phyloP scores from a whole-genome alignment of 148 eudicot genomes.

The Vaccinium darrowii region DNA sequence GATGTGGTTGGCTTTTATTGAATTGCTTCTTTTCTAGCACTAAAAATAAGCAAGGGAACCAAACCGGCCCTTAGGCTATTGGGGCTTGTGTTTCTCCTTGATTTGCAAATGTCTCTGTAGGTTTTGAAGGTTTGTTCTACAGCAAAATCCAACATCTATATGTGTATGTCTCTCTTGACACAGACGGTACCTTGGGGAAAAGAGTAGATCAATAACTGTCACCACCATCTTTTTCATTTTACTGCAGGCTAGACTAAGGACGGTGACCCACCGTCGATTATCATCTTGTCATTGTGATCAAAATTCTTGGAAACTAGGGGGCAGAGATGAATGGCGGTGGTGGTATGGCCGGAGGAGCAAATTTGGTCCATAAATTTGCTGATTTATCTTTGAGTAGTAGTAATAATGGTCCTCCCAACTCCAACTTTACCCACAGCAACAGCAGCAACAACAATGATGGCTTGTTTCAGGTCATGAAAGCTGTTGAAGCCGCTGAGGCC shows the following conservation, averaged over 20 bases:
- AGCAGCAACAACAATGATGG: conserved; percentile 29
- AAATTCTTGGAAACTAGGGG: not conserved
- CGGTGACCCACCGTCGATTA: not conserved
- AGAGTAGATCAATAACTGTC: not conserved
- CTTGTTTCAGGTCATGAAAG: conserved; percentile 54
- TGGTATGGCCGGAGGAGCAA: conserved; percentile 20
- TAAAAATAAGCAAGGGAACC: too few relatives aligned
- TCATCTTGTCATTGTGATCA: not conserved
- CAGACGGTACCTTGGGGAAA: not conserved
- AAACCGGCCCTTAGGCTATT: too few relatives aligned
- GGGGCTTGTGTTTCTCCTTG: too few relatives aligned
- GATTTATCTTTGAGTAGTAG: conserved; percentile 21
- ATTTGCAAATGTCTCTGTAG: not conserved
- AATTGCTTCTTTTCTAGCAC: too few relatives aligned
- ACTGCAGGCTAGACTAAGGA: not conserved
- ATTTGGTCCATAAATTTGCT: conserved; percentile 25
- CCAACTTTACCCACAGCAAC: not conserved
- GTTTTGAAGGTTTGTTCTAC: not conserved
- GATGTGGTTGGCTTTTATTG: too few relatives aligned
- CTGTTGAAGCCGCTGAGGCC: conserved; percentile 61
- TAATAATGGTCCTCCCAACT: conserved; percentile 13
- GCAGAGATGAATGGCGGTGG: conserved; percentile 27
- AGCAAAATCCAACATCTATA: not conserved
- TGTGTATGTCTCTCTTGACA: not conserved
- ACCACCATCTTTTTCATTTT: not conserved